Base-by-base conservation (phyloP, 352 stramenopile species). In the Globisporangium yorkense region DNA sequence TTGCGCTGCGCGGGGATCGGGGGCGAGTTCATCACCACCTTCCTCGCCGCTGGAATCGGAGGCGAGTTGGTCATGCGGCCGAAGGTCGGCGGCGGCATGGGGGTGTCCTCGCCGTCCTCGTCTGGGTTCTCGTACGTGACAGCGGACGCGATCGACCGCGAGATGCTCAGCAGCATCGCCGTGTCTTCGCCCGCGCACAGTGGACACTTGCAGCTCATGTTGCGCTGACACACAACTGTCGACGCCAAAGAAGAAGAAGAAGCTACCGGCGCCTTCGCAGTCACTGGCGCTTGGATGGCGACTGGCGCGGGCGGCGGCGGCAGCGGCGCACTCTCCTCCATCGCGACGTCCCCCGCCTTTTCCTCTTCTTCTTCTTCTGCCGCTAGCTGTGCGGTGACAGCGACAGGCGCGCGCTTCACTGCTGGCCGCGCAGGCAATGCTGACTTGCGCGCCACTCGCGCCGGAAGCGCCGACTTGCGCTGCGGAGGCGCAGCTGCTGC, bases 201-300 rank as follows among this genome's bases (percentile, higher is more conserved):
- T 47, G 66, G 75, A 70, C 86, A 95, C 56, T 59, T 88, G 74
- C 86, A 95, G 65, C 75, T 95, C 78, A 91, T 90, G 65, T 87
- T 94, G 57, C 86, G 84, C 40, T 92, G 71, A 41, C 86, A 95
- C 70, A 2, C 43, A 2, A 24, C 16, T 6, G 43, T 15, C 43
- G 43, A 13, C 18, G 43, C 18, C 43, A 6, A 3, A 6, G 20
- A 21, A 24, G 41, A n/a, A 5, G 45, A 7, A 9, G 45, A 5
- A 8, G 45, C 21, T 40, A 16, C 12, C 18, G 48, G 49, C 16
- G 6, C 49, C 29, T n/a, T 5, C 18, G 24, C 31, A 1, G n/a
- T 2, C 3, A 44, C 49, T 29, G 49, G 31, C 12, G 33, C 27
- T 12, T n/a, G 10, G 2, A 8, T n/a, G n/a, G 18, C 18, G 18